These are phyloP conservation scores for Blastocrithidia nonstop DNA, from an alignment of 208 protist species.

Conservation along the genomic window DNA sequence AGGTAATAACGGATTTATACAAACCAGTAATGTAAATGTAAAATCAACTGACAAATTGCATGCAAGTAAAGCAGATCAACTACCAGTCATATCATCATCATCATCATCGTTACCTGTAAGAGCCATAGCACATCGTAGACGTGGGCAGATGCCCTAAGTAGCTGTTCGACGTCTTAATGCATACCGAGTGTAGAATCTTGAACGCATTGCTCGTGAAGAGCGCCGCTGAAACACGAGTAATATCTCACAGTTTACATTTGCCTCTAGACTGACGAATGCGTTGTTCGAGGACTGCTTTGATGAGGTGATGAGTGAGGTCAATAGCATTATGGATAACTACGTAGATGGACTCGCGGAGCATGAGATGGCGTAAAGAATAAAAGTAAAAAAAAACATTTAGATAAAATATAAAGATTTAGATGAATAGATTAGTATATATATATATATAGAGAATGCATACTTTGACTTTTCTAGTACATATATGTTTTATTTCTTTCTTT, in stretches of 20 bases:
- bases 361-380: constrained; percentile 43
- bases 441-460: background rate
- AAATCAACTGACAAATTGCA: too few relatives aligned
- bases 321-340: constrained; percentile 66
- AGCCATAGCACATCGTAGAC: background rate
- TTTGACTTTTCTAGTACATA: background rate
- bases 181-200: constrained; percentile 41
- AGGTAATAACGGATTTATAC: too few relatives aligned
- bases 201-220: constrained; percentile 78
- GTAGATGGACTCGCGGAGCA: constrained; percentile 68
- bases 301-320: constrained; percentile 72
- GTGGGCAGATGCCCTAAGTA: constrained; percentile 37
- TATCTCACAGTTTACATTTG: constrained; percentile 70
- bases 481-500: background rate
- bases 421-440: background rate
- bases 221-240: constrained; percentile 68
- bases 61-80: background rate
- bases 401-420: background rate
- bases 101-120: background rate
- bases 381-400: background rate
- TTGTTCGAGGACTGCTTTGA: constrained; percentile 53
- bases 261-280: constrained; percentile 54
- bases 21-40: too few relatives aligned
- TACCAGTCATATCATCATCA: background rate
- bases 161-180: constrained; percentile 51